These are phyloP conservation scores for Lachnellula cervina DNA, from an alignment of 2,329 filamentous ascomycete species.

Conservation along the genomic window DNA sequence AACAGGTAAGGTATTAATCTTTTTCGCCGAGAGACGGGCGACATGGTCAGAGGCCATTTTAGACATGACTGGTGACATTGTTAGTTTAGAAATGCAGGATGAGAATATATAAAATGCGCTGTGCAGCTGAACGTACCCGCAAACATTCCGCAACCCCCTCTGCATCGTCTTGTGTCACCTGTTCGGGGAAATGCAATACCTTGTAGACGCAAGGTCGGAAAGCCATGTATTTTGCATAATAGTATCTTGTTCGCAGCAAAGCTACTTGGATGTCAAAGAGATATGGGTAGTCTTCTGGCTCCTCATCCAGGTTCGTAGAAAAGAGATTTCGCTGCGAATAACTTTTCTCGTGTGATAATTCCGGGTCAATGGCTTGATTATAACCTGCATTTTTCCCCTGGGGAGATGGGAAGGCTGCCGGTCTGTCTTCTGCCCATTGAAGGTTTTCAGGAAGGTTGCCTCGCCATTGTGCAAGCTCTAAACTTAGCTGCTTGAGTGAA, in stretches of 20 bases:
- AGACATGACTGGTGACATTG: conserved; percentile 41
- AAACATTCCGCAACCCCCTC: conserved; percentile 53
- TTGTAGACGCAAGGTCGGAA: conserved; percentile 57
- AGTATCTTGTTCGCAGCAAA: conserved; percentile 53
- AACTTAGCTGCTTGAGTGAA: conserved; percentile 46
- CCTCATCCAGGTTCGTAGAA: conserved; percentile 40
- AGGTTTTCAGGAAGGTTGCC: conserved; percentile 48
- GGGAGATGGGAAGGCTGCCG: conserved; percentile 37
- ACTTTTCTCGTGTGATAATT: conserved; percentile 19
- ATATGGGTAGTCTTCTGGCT: conserved; percentile 44
- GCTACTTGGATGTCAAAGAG: conserved; percentile 53
- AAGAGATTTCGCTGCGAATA: conserved; percentile 37
- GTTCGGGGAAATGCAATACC: conserved; percentile 51
- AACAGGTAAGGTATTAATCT: conserved; percentile 54
- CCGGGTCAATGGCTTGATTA: conserved; percentile 22
- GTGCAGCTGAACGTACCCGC: conserved; percentile 22
- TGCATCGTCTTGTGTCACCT: conserved; percentile 49
- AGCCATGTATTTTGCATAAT: conserved; percentile 53
- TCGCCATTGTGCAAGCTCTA: conserved; percentile 54
- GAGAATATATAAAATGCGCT: no score
- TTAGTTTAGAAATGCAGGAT: conserved; percentile 1
- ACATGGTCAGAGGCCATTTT: conserved; percentile 55
- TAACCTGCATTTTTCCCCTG: conserved; percentile 26
- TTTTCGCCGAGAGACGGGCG: conserved; percentile 52
- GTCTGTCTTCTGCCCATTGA: conserved; percentile 53